Conservation (phyloP, 495 filamentous ascomycete genomes). For the Xylaria intraflava region DNA sequence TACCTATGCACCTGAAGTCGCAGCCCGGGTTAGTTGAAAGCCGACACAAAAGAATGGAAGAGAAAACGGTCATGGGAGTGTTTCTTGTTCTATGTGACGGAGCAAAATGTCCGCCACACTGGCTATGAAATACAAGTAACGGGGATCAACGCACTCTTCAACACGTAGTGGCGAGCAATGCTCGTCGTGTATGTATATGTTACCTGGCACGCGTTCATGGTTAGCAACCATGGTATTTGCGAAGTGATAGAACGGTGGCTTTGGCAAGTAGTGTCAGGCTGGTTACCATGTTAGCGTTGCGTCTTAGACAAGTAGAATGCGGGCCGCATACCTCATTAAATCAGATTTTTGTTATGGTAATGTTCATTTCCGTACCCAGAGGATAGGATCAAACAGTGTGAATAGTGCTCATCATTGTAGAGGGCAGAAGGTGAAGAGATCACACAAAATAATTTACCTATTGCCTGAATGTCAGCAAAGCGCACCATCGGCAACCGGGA, state of each 20-base stretch:
- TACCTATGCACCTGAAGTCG: background rate
- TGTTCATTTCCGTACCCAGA: slow-evolving; percentile 67
- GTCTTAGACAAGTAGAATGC: background rate
- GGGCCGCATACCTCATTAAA: slow-evolving; percentile 82
- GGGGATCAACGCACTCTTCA: background rate
- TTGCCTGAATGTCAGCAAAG: slow-evolving; percentile 28
- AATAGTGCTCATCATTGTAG: slow-evolving; percentile 59
- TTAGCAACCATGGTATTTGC: slow-evolving; percentile 16
- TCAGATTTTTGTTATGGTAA: slow-evolving; percentile 75
- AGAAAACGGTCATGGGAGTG: background rate
- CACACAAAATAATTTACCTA: slow-evolving; percentile 37
- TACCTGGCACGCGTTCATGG: slow-evolving; percentile 27
- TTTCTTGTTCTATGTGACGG: too few relatives aligned
- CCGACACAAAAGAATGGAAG: background rate
- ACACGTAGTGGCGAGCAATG: background rate
- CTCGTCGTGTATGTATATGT: slow-evolving; percentile 4
- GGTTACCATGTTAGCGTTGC: slow-evolving; percentile 35
- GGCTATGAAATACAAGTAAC: background rate
- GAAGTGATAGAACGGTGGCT: background rate
- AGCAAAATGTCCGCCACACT: too few relatives aligned
- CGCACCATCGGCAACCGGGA: background rate
- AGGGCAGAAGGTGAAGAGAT: slow-evolving; percentile 16
- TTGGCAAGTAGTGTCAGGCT: slow-evolving; percentile 23
- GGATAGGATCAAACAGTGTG: slow-evolving; percentile 93
- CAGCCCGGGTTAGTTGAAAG: background rate